Conservation (phyloP, 768 basidiomycete species). For the Rhizopogon vesiculosus region DNA sequence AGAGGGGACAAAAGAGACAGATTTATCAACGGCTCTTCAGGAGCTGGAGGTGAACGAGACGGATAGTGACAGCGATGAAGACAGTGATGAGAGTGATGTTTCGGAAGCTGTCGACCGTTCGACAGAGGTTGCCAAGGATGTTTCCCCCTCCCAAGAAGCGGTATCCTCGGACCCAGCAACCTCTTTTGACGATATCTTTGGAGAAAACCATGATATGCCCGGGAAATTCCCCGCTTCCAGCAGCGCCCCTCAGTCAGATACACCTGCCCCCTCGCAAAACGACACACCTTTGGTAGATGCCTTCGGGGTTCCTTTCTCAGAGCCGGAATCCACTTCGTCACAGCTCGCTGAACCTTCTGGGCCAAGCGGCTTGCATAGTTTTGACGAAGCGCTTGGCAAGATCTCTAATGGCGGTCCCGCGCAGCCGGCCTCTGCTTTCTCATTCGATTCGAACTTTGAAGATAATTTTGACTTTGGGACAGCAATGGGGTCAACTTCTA, state of each 20-base stretch:
- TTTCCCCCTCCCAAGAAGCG: slow-evolving; percentile 10
- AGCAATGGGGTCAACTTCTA: slow-evolving; percentile 30
- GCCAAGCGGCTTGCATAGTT: slow-evolving; percentile 43
- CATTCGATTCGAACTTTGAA: slow-evolving; percentile 64
- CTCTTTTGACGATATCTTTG: slow-evolving; percentile 60
- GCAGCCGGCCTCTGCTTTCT: slow-evolving; percentile 34
- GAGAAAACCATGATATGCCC: slow-evolving; percentile 20
- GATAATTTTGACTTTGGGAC: slow-evolving; percentile 61
- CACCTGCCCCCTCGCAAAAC: slow-evolving; percentile 12
- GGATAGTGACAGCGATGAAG: slow-evolving; percentile 47
- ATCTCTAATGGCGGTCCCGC: slow-evolving; percentile 36
- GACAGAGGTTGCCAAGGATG: background rate
- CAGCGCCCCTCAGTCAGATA: slow-evolving; percentile 12
- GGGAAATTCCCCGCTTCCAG: slow-evolving; percentile 17
- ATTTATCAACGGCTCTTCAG: slow-evolving; percentile 47
- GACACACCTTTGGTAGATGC: slow-evolving; percentile 26
- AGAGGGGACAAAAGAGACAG: slow-evolving; percentile 36
- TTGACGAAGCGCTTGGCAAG: slow-evolving; percentile 72
- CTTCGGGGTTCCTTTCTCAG: slow-evolving; percentile 32
- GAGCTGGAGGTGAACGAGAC: slow-evolving; percentile 56
- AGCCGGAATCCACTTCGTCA: slow-evolving; percentile 9
- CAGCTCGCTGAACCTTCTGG: slow-evolving; percentile 15
- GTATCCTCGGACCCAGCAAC: slow-evolving; percentile 4
- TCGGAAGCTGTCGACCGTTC: slow-evolving; percentile 7
- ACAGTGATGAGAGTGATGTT: slow-evolving; percentile 21